phyloP scores from a whole-genome alignment of 306 rosid genomes.

The Acacia melanoxylon region DNA sequence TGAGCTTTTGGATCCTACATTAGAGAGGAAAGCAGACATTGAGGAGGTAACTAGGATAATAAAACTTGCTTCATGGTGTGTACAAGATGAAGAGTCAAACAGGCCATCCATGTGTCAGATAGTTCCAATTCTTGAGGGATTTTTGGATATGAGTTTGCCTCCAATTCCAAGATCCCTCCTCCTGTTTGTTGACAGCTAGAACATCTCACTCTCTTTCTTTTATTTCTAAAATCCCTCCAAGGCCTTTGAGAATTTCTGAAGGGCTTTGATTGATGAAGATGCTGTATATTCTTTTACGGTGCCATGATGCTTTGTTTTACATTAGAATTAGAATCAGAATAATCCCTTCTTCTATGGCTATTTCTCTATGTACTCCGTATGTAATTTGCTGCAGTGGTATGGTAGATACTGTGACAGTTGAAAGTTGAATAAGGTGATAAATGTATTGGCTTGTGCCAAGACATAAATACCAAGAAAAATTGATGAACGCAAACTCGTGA shows the following conservation, averaged over 20 bases:
- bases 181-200: background rate
- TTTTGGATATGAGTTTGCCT: background rate
- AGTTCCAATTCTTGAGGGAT: background rate
- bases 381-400: no score
- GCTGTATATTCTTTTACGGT: no score
- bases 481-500: no score
- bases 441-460: background rate
- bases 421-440: background rate
- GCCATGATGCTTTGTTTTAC: no score
- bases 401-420: background rate
- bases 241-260: background rate
- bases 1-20: background rate
- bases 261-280: background rate
- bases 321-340: no score
- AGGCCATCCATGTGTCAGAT: background rate
- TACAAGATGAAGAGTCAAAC: background rate
- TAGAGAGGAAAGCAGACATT: background rate
- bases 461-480: background rate
- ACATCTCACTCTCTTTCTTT: background rate
- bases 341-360: no score
- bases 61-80: background rate
- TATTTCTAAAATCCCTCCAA: background rate
- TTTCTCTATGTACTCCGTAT: no score
- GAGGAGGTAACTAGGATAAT: background rate
- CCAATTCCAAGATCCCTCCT: background rate